Conservation (phyloP, 805 yeast species). For the Lachancea nothofagi region DNA sequence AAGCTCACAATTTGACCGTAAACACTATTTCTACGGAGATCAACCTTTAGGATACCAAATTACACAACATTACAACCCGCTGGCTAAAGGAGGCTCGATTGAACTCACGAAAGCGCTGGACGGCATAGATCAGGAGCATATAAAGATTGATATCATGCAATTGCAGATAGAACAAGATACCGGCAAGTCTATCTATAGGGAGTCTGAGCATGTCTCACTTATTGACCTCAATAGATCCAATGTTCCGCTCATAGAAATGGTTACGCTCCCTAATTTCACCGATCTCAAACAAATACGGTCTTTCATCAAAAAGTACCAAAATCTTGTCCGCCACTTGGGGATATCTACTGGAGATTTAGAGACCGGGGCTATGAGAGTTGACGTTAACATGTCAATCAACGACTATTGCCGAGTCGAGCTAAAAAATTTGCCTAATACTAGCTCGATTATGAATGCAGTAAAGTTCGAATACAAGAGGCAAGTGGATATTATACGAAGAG, state of each 20-base stretch:
- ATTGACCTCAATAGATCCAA: conserved; percentile 83
- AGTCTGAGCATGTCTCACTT: conserved; percentile 33
- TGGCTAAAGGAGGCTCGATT: conserved; percentile 63
- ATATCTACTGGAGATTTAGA: conserved; percentile 89
- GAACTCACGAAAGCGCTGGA: conserved; percentile 48
- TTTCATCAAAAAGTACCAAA: conserved; percentile 77
- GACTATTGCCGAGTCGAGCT: conserved; percentile 75
- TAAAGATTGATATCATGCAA: conserved; percentile 62
- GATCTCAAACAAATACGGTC: conserved; percentile 61
- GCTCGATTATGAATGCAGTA: conserved; percentile 74
- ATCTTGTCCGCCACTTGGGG: conserved; percentile 57
- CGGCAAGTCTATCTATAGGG: conserved; percentile 63
- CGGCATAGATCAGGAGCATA: conserved; percentile 39
- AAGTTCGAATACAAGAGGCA: conserved; percentile 72
- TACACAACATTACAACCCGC: conserved; percentile 80
- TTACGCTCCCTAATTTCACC: conserved; percentile 82
- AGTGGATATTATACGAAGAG: conserved; percentile 39
- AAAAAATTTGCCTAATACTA: conserved; percentile 80
- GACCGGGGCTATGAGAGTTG: conserved; percentile 92
- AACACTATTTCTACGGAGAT: conserved; percentile 94
- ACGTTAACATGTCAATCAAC: conserved; percentile 82
- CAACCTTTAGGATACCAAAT: conserved; percentile 96
- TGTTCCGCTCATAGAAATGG: conserved; percentile 83
- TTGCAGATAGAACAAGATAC: conserved; percentile 94
- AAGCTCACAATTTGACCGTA: conserved; percentile 74